These are phyloP conservation scores for Astrothelium macrocarpum DNA, from an alignment of 495 filamentous ascomycete species.

Conservation along the genomic window DNA sequence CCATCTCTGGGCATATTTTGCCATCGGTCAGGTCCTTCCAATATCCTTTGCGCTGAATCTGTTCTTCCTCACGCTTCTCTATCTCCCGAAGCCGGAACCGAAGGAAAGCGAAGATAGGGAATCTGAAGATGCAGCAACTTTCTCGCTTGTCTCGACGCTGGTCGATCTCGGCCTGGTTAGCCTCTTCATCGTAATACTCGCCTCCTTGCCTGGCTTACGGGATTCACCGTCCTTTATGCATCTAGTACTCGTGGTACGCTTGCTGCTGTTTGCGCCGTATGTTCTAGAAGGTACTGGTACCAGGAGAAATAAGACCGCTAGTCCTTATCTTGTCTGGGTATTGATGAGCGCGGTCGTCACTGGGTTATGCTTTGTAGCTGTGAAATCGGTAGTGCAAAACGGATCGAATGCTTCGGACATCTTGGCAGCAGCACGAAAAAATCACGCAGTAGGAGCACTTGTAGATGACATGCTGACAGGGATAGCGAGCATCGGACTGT, in stretches of 20 bases:
- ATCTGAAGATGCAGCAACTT: background rate
- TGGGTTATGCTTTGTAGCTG: background rate
- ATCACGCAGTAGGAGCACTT: background rate
- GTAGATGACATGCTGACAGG: conserved; percentile 2
- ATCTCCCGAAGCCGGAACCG: background rate
- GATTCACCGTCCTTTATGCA: background rate
- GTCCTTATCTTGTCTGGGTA: background rate
- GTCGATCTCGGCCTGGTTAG: background rate
- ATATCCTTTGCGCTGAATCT: conserved; percentile 31
- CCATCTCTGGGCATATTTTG: conserved; percentile 30
- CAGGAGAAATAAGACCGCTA: background rate
- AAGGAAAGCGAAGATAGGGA: background rate
- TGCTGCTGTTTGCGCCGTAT: conserved; percentile 4
- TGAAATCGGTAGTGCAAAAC: background rate
- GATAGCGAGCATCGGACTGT: background rate
- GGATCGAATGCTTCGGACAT: background rate
- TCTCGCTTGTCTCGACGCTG: background rate
- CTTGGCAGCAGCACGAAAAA: background rate
- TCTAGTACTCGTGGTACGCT: background rate
- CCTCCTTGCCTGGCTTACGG: background rate
- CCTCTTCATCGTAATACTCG: background rate
- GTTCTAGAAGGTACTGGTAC: background rate
- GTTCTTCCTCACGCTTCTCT: conserved; percentile 24
- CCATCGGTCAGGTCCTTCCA: conserved; percentile 27
- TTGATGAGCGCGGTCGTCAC: background rate